A percentile compares a stretch with the other conserved stretches of the same genome.
These are phyloP conservation scores for Kwoniella botswanensis DNA, from an alignment of 768 basidiomycete species.

Conservation along the genomic window DNA sequence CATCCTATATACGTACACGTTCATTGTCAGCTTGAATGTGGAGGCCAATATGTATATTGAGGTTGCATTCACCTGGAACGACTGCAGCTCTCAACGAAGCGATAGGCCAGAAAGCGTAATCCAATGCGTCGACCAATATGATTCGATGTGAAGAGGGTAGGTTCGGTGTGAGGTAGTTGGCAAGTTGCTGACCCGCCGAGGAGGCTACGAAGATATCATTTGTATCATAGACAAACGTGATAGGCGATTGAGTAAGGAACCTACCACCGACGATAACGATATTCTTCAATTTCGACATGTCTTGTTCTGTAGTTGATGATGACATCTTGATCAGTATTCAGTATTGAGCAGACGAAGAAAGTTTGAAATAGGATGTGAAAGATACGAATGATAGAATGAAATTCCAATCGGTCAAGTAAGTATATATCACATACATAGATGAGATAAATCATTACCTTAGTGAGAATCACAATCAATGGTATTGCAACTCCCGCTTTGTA, in stretches of 20 bases:
- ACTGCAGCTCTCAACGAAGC: conserved; percentile 43
- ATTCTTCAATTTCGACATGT: conserved; percentile 29
- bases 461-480: background rate
- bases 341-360: background rate
- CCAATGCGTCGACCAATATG: conserved; percentile 42
- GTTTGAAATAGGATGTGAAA: background rate
- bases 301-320: background rate
- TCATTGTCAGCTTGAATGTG: too few species aligned
- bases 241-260: background rate
- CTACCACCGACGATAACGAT: conserved; percentile 32
- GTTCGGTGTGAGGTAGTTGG: conserved; percentile 34
- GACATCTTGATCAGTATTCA: background rate
- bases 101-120: conserved; percentile 43
- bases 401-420: background rate
- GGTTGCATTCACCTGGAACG: conserved; percentile 30
- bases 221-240: background rate
- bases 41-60: too few species aligned
- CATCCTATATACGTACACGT: conserved; percentile 26
- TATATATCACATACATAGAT: background rate
- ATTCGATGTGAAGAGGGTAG: conserved; percentile 42
- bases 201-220: conserved; percentile 26
- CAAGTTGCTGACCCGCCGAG: conserved; percentile 35
- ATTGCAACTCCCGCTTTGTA: background rate
- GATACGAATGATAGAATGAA: background rate
- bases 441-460: background rate